Evolutionary conservation across 306 rosid genomes (phyloP).

Genomic region (apple (Malus domestica)): DNA sequence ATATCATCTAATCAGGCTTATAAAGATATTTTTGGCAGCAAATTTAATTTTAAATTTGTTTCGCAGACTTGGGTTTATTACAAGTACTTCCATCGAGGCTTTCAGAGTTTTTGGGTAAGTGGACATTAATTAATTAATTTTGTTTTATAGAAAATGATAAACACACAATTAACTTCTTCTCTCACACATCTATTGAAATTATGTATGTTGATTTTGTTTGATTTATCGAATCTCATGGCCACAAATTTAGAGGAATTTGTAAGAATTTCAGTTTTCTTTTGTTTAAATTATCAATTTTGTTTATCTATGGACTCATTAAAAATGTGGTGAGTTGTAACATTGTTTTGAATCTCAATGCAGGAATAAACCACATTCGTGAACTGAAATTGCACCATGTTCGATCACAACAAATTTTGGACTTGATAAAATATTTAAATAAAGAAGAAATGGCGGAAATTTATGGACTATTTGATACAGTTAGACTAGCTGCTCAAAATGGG

Average conservation of each 20-base stretch:
- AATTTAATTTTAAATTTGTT: neutral
- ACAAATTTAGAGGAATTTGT: too few relatives aligned
- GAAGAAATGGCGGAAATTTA: neutral
- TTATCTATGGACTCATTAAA: too few relatives aligned
- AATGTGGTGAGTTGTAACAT: neutral
- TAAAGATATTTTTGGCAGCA: too few relatives aligned
- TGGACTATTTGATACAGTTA: too few relatives aligned
- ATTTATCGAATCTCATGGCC: too few relatives aligned
- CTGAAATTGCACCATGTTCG: neutral
- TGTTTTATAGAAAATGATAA: too few relatives aligned
- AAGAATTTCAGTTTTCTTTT: too few relatives aligned
- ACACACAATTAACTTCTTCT: too few relatives aligned
- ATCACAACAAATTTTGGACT: neutral
- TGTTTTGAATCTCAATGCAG: neutral
- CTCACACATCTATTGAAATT: too few relatives aligned
- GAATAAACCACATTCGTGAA: neutral
- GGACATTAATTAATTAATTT: neutral
- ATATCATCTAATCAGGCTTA: too few relatives aligned
- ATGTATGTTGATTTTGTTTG: too few relatives aligned
- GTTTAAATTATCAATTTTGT: too few relatives aligned
- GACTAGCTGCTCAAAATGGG: neutral
- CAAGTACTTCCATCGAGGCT: neutral
- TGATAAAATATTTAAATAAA: rapidly evolving
- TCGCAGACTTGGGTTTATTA: neutral
- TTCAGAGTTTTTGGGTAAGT: neutral